A percentile compares a stretch with the other conserved stretches of the same genome.
phyloP scores from a whole-genome alignment of 2,329 filamentous ascomycete species.

The Cadophora gregata region DNA sequence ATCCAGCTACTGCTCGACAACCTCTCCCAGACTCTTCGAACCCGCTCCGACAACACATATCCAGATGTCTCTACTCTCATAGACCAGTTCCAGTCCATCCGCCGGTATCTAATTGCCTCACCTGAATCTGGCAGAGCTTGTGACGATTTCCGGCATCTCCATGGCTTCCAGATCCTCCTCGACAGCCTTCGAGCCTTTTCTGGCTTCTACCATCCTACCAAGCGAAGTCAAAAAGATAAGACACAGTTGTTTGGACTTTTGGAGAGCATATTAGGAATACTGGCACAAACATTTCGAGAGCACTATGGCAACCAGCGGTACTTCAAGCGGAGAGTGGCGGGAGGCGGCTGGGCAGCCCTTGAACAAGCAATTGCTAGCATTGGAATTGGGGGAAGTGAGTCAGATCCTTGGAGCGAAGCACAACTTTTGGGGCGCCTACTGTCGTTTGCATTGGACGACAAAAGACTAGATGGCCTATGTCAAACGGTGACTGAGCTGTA shows the following conservation, averaged over 20 bases:
- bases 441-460: conserved; percentile 80
- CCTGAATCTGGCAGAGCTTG: conserved; percentile 59
- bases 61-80: conserved; percentile 45
- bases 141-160: conserved; percentile 82
- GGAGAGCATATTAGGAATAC: conserved; percentile 72
- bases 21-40: conserved; percentile 45
- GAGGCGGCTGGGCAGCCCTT: conserved; percentile 78
- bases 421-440: conserved; percentile 85
- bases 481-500: conserved; percentile 49
- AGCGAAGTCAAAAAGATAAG: conserved; percentile 66
- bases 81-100: conserved; percentile 40
- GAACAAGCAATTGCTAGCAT: conserved; percentile 75
- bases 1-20: conserved; percentile 60
- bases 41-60: conserved; percentile 33
- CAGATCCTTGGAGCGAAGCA: conserved; percentile 70
- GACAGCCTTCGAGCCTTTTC: conserved; percentile 72
- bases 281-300: conserved; percentile 69
- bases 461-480: conserved; percentile 74
- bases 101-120: conserved; percentile 48
- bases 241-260: conserved; percentile 71
- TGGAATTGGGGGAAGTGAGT: conserved; percentile 67
- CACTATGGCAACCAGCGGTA: conserved; percentile 89
- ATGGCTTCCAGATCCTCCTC: conserved; percentile 78
- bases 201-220: conserved; percentile 75
- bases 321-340: conserved; percentile 77